Conservation (phyloP, 1,139 yeast genomes). For the Geotrichum carabidarum region DNA sequence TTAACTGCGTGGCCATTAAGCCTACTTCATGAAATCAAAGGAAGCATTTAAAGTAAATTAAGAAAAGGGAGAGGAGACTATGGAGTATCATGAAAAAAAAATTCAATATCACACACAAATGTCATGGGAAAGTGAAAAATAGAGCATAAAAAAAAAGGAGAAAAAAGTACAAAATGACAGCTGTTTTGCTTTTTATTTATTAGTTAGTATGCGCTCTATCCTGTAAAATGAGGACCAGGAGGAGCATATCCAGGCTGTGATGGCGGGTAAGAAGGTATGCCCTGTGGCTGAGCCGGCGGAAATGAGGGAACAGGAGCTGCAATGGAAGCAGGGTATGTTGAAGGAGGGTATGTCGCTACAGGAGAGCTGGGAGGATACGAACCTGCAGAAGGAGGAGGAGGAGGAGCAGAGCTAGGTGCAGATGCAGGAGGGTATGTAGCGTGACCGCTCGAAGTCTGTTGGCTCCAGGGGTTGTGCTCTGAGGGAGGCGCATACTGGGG, state of each 20-base stretch:
- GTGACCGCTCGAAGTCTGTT: not conserved
- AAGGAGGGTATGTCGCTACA: not conserved
- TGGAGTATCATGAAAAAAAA: too few species aligned
- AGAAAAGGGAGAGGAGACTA: too few species aligned
- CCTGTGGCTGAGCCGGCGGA: not conserved
- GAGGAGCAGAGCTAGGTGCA: not conserved
- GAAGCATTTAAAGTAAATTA: too few species aligned
- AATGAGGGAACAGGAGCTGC: not conserved
- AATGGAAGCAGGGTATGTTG: not conserved
- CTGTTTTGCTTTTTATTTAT: too few species aligned
- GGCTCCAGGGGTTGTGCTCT: conserved; percentile 5
- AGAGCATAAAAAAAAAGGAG: too few species aligned
- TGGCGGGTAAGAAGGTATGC: not conserved
- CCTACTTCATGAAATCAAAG: too few species aligned
- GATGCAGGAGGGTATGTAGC: not conserved
- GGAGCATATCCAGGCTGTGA: not conserved
- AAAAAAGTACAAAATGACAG: too few species aligned
- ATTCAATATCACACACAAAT: too few species aligned
- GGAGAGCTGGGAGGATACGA: not conserved
- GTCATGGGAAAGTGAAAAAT: too few species aligned
- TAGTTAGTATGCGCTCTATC: too few species aligned
- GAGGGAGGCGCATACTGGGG: conserved; percentile 5
- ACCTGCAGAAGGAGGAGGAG: not conserved
- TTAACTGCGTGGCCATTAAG: too few species aligned
- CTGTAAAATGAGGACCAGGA: not conserved